These are phyloP conservation scores for Capsicum rhomboideum DNA, from an alignment of 257 asterid species.

Conservation along the genomic window DNA sequence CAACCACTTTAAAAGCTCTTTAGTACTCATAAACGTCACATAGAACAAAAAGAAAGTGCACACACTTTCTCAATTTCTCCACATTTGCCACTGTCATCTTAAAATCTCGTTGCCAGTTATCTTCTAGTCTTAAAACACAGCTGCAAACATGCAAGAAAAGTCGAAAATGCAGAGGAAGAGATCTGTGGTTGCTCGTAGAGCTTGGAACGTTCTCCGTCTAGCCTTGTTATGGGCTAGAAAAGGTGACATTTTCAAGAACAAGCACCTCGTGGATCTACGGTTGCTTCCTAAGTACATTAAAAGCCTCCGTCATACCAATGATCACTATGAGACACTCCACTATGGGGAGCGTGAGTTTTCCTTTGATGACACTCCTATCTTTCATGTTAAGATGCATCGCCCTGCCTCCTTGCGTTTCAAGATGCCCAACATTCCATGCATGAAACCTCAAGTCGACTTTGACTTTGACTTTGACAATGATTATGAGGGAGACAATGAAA, in stretches of 20 bases:
- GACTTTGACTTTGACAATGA: slow-evolving; percentile 52
- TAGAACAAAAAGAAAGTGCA: background rate
- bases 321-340: slow-evolving; percentile 13
- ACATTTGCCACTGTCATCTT: background rate
- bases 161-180: slow-evolving; percentile 28
- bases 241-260: slow-evolving; percentile 39
- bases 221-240: slow-evolving; percentile 67
- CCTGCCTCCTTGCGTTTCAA: slow-evolving; percentile 65
- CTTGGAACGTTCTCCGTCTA: slow-evolving; percentile 55
- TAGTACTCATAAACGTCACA: background rate
- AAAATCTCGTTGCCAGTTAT: background rate
- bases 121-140: background rate
- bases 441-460: slow-evolving; percentile 50
- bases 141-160: slow-evolving; percentile 2
- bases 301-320: slow-evolving; percentile 30
- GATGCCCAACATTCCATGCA: slow-evolving; percentile 71
- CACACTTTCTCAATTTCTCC: background rate
- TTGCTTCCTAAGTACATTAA: slow-evolving; percentile 36
- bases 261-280: slow-evolving; percentile 24
- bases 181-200: slow-evolving; percentile 25
- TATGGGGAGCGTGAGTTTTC: slow-evolving; percentile 71
- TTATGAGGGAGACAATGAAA: background rate
- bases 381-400: slow-evolving; percentile 60
- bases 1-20: background rate
- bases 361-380: slow-evolving; percentile 55